Percentiles rank a stretch among this genome's conserved stretches.
phyloP scores from a whole-genome alignment of 805 yeast species.

The Naumovozyma castellii region DNA sequence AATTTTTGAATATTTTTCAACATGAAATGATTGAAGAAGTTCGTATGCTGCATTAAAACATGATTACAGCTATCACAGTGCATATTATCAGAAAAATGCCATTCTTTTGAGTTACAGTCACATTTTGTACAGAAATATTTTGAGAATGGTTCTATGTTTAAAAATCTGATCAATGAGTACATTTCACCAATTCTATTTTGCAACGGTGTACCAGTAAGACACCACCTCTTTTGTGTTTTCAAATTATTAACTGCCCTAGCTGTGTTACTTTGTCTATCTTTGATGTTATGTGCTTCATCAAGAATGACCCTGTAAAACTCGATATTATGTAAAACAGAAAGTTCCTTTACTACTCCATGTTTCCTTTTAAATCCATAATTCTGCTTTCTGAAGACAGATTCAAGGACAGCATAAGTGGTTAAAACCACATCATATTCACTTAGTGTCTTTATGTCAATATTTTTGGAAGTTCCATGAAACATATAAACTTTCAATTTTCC shows the following conservation, averaged over 20 bases:
- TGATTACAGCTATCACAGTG: conserved; percentile 84
- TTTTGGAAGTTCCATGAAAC: conserved; percentile 80
- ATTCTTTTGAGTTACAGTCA: conserved; percentile 68
- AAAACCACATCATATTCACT: conserved; percentile 57
- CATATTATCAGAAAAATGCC: conserved; percentile 78
- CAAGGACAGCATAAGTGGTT: conserved; percentile 89
- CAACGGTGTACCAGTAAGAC: conserved; percentile 91
- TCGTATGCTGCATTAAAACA: conserved; percentile 89
- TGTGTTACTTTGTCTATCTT: conserved; percentile 88
- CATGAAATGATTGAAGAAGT: conserved; percentile 92
- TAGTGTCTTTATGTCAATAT: conserved; percentile 47
- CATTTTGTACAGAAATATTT: conserved; percentile 90
- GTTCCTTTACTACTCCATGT: conserved; percentile 60
- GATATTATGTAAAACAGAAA: conserved; percentile 62
- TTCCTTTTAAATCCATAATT: conserved; percentile 73
- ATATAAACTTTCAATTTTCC: conserved; percentile 58
- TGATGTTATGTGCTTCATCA: conserved; percentile 97
- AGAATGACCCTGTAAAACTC: conserved; percentile 76
- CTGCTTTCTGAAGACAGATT: conserved; percentile 77
- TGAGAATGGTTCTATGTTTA: conserved; percentile 78
- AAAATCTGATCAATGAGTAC: conserved; percentile 80
- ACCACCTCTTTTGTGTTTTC: conserved; percentile 70
- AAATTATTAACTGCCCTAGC: conserved; percentile 82
- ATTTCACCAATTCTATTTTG: conserved; percentile 96
- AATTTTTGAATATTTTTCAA: conserved; percentile 84